Evolutionary conservation across 495 filamentous ascomycete species (phyloP), one percentile per base, ranked within the genome.

Genomic region (Xylaria scruposa): DNA sequence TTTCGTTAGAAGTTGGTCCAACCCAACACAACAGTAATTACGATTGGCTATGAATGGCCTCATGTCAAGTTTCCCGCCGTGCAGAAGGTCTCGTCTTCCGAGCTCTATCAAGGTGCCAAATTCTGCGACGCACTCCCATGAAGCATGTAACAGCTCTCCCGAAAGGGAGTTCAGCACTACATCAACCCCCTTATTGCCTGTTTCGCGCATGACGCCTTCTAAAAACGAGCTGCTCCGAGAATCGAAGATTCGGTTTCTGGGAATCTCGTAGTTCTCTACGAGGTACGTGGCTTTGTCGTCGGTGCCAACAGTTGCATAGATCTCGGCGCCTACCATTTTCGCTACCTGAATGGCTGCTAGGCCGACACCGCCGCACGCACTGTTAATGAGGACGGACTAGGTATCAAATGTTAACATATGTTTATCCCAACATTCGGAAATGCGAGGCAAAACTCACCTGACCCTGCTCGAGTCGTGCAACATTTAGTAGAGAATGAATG

Each of bases 61-160:
- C 85, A 88, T 80, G 0, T 76, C 79, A 0, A 86, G 72, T 46
- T 76, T 76, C 26, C 74, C 82, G 58, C 78, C 77, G 5, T 75
- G 76, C 24, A 82, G 76, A 10, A 85, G 69, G 56, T 86, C 83
- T 0, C 78, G 63, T 67, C 83, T 89, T 1, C 87, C 88, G 9
- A 90, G 78, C 63, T 91, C 90, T 3, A 91, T 76, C 74, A 90
- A 85, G 0, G 76, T 81, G 12, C 89, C 89, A 62, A 88, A 89
- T 6, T 85, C 83, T 0, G 82, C 89, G 15, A 90, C 77, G 47
- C 87, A 89, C 29, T 85, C 78, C 81, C 88, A 90, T 0, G 85
- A 36, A 15, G 68, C 59, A 36, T 70, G 68, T 7, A 70, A 82
- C 6, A 38, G 36, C 8, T 38, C 36, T 38, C 36, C 36, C 36